Evolutionary conservation across 2,329 filamentous ascomycete genomes (phyloP).

Genomic region (Cercospora beticola): DNA sequence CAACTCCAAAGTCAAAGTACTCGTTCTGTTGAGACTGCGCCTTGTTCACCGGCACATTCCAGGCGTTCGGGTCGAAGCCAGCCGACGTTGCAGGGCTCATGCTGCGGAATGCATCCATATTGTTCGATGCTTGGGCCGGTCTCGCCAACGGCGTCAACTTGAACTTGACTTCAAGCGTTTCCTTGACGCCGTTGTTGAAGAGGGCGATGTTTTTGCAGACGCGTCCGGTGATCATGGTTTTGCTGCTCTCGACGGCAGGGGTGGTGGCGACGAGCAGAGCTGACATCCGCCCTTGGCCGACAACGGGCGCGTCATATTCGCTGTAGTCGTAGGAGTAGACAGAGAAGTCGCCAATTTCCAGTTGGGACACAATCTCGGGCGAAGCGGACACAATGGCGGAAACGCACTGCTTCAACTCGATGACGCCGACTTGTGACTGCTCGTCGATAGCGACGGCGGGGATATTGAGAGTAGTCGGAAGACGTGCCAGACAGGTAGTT

Average conservation of each 20-base stretch:
- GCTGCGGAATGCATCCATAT: slow-evolving; percentile 59
- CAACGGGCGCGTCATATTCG: slow-evolving; percentile 86
- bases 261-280: slow-evolving; percentile 68
- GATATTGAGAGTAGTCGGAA: slow-evolving; percentile 75
- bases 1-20: slow-evolving; percentile 32
- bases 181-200: slow-evolving; percentile 77
- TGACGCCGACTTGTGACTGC: slow-evolving; percentile 74
- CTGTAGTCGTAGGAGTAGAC: slow-evolving; percentile 97
- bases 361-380: slow-evolving; percentile 76
- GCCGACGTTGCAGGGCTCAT: slow-evolving; percentile 58
- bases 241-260: slow-evolving; percentile 59
- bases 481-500: slow-evolving; percentile 83
- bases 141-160: slow-evolving; percentile 77
- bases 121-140: slow-evolving; percentile 58
- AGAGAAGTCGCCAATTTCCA: slow-evolving; percentile 77
- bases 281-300: slow-evolving; percentile 93
- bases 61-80: slow-evolving; percentile 70
- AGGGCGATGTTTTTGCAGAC: slow-evolving; percentile 84
- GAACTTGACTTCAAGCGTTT: slow-evolving; percentile 90
- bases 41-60: slow-evolving; percentile 64
- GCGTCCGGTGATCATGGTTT: slow-evolving; percentile 79
- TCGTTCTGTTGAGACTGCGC: slow-evolving; percentile 42
- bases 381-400: slow-evolving; percentile 76
- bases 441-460: slow-evolving; percentile 82
- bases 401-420: slow-evolving; percentile 84